Conservation (phyloP, 768 basidiomycete genomes). For the Candolleomyces eurysporus region DNA sequence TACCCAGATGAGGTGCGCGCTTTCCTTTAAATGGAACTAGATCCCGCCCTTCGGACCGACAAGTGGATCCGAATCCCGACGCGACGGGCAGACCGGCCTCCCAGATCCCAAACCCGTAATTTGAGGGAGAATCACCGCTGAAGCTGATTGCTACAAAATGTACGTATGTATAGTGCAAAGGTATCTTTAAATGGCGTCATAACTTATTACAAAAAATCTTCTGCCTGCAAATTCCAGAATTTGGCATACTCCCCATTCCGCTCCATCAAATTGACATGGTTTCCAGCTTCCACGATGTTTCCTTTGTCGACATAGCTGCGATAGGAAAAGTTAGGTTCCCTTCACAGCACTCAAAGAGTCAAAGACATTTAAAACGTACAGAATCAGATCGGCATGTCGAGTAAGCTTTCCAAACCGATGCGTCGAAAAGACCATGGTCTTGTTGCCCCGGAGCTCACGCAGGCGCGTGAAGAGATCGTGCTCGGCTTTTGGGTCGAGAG, state of each 20-base stretch:
- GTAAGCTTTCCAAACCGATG: constrained; percentile 73
- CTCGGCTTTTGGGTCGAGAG: constrained; percentile 73
- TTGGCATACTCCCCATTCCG: constrained; percentile 65
- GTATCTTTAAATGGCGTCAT: no score
- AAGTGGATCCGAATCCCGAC: no score
- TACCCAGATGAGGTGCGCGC: no score
- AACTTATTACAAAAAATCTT: constrained; percentile 51
- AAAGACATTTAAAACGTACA: constrained; percentile 36
- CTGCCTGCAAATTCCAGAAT: constrained; percentile 72
- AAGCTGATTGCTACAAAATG: no score
- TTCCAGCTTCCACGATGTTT: constrained; percentile 60
- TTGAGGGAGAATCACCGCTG: no score
- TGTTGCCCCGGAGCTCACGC: constrained; percentile 62
- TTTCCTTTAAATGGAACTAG: no score
- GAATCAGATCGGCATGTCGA: constrained; percentile 65
- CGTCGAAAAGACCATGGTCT: constrained; percentile 81
- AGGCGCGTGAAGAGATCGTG: constrained; percentile 75
- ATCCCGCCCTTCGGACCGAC: no score
- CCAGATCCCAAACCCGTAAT: no score
- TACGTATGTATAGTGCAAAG: no score
- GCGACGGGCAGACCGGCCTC: no score
- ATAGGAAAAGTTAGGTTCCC: not conserved
- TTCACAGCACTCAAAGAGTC: not conserved
- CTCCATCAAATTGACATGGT: constrained; percentile 57
- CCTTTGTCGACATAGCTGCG: constrained; percentile 69